Base-by-base conservation (phyloP, 78 protist genomes). In the Tieghemostelium lacteum region DNA sequence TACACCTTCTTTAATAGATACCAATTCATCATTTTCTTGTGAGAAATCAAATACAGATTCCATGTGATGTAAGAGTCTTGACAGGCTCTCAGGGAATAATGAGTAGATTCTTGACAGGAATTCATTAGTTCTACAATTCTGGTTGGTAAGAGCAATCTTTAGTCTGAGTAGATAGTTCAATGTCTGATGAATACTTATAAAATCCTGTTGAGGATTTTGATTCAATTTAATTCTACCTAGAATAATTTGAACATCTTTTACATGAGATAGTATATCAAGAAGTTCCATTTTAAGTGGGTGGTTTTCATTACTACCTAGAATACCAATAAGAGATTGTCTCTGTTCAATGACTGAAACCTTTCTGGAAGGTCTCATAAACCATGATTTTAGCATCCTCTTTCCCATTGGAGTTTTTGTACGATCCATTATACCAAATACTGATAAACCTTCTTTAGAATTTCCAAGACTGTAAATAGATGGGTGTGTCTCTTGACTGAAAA, bases 311-410 rank as follows among this genome's bases (percentile, higher is more conserved):
- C 29, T 29, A 3, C 19, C 22, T 19, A 80, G 57, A 29, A 33
- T 54, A 29, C 22, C 5, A 12, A 80, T 80, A 24, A 80, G 28
- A 57, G 12, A 3, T 17, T 66, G 64, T 80, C 88, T 80, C 20
- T 66, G 42, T 80, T 80, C 88, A 37, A 80, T 80, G 8, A 80
- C 31, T 20, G 6, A 1, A 40, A 52, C 34, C 34, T 64, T 50
- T 52, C 76, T 64, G 14, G 88, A 49, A 37, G 88, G 88, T 80
- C 88, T 80, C 75, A 80, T 80, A 67, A 80, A 80, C 88, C 88
- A 80, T n/a, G 76, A 65, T 28, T 64, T 80, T 39, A 80, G 40
- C 63, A 60, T 31, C 24, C 64, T 64, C 28, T 80, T 80, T 24
- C 88, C 88, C 73, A 80, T 80, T 34, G 54, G 17, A 5, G 88